Evolutionary conservation across 2,329 filamentous ascomycete species (phyloP).

Genomic region (Simplicillium aogashimaense): DNA sequence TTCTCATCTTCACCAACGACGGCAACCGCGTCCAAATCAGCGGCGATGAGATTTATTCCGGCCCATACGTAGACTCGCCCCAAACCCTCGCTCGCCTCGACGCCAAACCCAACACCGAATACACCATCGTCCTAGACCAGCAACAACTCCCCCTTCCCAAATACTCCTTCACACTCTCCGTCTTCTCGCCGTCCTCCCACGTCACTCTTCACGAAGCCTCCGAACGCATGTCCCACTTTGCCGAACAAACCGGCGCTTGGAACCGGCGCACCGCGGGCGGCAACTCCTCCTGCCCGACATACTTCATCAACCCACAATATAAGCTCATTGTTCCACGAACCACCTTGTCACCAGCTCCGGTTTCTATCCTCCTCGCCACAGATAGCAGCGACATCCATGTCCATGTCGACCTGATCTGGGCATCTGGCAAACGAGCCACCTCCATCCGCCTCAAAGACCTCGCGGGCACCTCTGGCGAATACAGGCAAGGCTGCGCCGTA

Average conservation of each 20-base stretch:
- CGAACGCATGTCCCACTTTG: constrained; percentile 47
- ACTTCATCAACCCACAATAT: constrained; percentile 84
- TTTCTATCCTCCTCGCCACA: constrained; percentile 68
- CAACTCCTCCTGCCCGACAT: constrained; percentile 65
- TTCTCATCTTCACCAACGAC: constrained; percentile 66
- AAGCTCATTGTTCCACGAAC: constrained; percentile 44
- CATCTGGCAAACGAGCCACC: constrained; percentile 60
- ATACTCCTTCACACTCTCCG: constrained; percentile 81
- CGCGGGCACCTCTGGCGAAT: constrained; percentile 76
- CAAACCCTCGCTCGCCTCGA: constrained; percentile 73
- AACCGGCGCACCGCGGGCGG: constrained; percentile 73
- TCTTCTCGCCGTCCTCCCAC: constrained; percentile 55
- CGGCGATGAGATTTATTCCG: constrained; percentile 61
- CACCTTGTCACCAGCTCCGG: constrained; percentile 32
- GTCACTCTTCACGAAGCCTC: constrained; percentile 53
- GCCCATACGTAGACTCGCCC: constrained; percentile 87
- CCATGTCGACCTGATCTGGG: constrained; percentile 78
- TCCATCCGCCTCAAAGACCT: constrained; percentile 67
- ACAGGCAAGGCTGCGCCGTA: constrained; percentile 69
- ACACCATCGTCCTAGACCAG: constrained; percentile 63
- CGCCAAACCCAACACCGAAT: constrained; percentile 26
- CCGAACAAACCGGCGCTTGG: constrained; percentile 60
- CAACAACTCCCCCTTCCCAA: constrained; percentile 62
- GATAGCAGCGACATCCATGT: constrained; percentile 58
- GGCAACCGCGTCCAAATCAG: constrained; percentile 67